Conservation (phyloP, 2,329 filamentous ascomycete species). For the Niveomyces coronatus region DNA sequence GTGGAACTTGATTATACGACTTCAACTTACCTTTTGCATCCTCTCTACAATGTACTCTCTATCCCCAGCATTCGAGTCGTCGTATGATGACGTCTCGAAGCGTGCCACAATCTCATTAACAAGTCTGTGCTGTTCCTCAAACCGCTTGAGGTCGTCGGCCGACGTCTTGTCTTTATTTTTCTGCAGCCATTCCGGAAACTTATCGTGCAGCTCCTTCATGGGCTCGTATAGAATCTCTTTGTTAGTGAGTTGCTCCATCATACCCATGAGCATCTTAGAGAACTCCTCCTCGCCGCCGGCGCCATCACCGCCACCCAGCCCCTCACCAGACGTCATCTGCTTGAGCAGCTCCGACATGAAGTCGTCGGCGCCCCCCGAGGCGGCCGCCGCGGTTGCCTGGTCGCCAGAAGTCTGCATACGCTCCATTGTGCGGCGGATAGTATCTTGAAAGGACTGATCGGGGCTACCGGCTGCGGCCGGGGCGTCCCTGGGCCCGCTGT, state of each 20-base stretch:
- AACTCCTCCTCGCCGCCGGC: constrained; percentile 69
- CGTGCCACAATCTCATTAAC: constrained; percentile 80
- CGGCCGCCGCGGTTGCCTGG: constrained; percentile 68
- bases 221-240: constrained; percentile 98
- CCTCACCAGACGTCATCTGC: constrained; percentile 57
- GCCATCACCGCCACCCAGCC: constrained; percentile 44
- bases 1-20: not conserved
- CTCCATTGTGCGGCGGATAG: constrained; percentile 88
- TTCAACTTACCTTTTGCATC: constrained; percentile 78
- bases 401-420: constrained; percentile 87
- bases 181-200: constrained; percentile 82
- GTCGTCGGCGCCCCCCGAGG: constrained; percentile 60
- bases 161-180: constrained; percentile 59
- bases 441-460: constrained; percentile 77
- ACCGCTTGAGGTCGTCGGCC: constrained; percentile 65
- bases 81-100: constrained; percentile 75
- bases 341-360: constrained; percentile 88
- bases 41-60: constrained; percentile 89
- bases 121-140: constrained; percentile 67
- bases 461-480: constrained; percentile 31
- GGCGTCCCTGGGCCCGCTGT: constrained; percentile 26
- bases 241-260: constrained; percentile 98
- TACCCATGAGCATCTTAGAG: constrained; percentile 87
- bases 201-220: constrained; percentile 92
- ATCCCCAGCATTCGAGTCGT: constrained; percentile 70